phyloP scores from a whole-genome alignment of 768 basidiomycete genomes.

The Crepidotus variabilis region DNA sequence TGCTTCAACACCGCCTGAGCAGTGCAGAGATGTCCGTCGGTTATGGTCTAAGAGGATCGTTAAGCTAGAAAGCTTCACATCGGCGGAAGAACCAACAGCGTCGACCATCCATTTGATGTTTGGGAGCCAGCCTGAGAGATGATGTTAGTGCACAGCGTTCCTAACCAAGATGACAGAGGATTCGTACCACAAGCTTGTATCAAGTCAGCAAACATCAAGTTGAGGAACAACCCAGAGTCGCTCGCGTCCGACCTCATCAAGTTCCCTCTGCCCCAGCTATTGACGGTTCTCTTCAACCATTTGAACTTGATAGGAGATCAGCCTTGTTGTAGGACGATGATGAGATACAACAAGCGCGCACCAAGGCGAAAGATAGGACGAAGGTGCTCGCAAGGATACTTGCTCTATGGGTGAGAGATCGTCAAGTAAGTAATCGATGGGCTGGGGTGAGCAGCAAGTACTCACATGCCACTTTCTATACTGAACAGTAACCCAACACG shows the following conservation, averaged over 20 bases:
- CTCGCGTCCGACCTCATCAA: slow-evolving; percentile 17
- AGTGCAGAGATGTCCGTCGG: slow-evolving; percentile 35
- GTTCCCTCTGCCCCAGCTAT: background rate
- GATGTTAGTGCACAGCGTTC: background rate
- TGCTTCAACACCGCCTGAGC: slow-evolving; percentile 45
- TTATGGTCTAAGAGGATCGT: slow-evolving; percentile 18
- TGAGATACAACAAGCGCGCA: background rate
- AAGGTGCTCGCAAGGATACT: background rate
- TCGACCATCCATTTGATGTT: slow-evolving; percentile 37
- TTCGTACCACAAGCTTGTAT: slow-evolving; percentile 36
- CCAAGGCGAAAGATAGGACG: background rate
- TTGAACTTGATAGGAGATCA: background rate
- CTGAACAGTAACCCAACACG: background rate
- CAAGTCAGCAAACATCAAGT: slow-evolving; percentile 43
- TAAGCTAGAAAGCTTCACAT: background rate
- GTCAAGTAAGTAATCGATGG: background rate
- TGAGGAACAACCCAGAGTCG: slow-evolving; percentile 40
- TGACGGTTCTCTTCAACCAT: background rate
- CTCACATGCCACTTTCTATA: background rate
- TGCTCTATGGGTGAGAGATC: background rate
- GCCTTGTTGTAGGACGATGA: background rate
- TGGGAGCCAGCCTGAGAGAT: slow-evolving; percentile 32
- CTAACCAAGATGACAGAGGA: background rate
- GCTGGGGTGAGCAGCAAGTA: background rate
- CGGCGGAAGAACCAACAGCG: slow-evolving; percentile 16